These are phyloP conservation scores for Conidiobolus incongruus DNA, from an alignment of 371 early-diverging fungal genomes.

Conservation along the genomic window DNA sequence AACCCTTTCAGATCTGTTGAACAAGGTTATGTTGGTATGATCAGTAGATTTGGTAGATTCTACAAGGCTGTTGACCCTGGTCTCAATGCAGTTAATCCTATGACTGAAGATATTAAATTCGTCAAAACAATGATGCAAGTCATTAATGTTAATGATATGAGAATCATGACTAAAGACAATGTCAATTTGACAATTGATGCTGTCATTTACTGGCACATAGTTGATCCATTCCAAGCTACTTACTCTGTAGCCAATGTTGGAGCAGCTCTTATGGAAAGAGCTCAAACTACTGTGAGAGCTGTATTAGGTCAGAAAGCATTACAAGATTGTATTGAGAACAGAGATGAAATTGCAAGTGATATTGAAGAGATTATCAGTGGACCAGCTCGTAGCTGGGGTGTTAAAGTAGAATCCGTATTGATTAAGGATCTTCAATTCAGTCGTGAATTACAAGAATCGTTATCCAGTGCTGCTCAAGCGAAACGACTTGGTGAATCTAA, in stretches of 20 bases:
- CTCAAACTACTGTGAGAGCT: constrained; percentile 50
- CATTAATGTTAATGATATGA: constrained; percentile 9
- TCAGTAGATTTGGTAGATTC: constrained; percentile 60
- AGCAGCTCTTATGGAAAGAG: constrained; percentile 48
- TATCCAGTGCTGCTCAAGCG: constrained; percentile 55
- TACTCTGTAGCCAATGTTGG: constrained; percentile 52
- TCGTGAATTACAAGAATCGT: constrained; percentile 50
- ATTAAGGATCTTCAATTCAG: constrained; percentile 72
- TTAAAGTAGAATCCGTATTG: constrained; percentile 22
- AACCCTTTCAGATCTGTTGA: constrained; percentile 49
- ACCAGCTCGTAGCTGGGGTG: constrained; percentile 5
- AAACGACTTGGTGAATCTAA: constrained; percentile 71
- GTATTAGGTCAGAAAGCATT: constrained; percentile 31
- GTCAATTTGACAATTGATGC: constrained; percentile 58
- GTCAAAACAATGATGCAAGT: constrained; percentile 20
- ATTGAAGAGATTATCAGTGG: constrained; percentile 46
- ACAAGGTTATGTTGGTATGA: constrained; percentile 41
- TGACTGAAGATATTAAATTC: constrained; percentile 33
- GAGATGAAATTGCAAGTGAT: constrained; percentile 62
- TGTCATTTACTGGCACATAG: constrained; percentile 63
- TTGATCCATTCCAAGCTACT: constrained; percentile 57
- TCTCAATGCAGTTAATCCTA: constrained; percentile 46
- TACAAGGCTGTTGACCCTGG: constrained; percentile 83
- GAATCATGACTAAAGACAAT: constrained; percentile 37
- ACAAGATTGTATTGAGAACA: constrained; percentile 67